Evolutionary conservation across 495 filamentous ascomycete species (phyloP).

Genomic region (Poronia punctata): DNA sequence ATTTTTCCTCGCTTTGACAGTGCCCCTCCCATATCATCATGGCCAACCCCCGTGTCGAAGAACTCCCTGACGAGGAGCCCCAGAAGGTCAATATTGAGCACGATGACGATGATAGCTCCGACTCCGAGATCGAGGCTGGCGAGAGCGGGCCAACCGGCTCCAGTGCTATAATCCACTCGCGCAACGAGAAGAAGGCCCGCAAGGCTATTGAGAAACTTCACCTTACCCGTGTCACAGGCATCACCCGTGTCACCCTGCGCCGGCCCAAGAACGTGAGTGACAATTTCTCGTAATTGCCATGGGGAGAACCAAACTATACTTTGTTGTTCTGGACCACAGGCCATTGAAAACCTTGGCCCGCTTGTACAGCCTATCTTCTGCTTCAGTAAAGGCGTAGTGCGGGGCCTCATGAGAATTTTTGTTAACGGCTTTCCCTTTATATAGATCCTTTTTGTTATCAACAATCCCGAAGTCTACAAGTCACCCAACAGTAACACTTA

Average conservation of each 20-base stretch:
- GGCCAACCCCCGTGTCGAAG: constrained; percentile 96
- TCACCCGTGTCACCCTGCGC: constrained; percentile 95
- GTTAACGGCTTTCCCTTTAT: too few species aligned
- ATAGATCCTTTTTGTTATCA: constrained; percentile 98
- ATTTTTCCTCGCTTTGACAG: not conserved
- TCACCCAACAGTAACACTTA: constrained; percentile 97
- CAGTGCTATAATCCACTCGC: constrained; percentile 83
- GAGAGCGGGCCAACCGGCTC: constrained; percentile 73
- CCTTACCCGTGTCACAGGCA: constrained; percentile 90
- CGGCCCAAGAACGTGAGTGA: constrained; percentile 92
- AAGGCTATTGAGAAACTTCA: constrained; percentile 98
- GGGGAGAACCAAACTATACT: too few species aligned
- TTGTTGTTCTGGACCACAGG: not conserved
- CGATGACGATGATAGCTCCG: constrained; percentile 62
- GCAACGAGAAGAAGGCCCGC: constrained; percentile 99
- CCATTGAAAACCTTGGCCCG: not conserved
- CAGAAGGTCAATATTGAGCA: constrained; percentile 73
- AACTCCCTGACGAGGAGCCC: constrained; percentile 85
- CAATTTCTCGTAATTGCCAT: not conserved
- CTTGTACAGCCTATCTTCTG: not conserved
- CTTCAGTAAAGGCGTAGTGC: too few species aligned
- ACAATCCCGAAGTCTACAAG: constrained; percentile 98
- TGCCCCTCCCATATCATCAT: constrained; percentile 47
- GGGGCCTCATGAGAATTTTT: too few species aligned
- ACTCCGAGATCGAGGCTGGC: constrained; percentile 65